Evolutionary conservation across 2,329 filamentous ascomycete species (phyloP), one percentile per base, ranked within the genome.

Genomic region (Claviceps lovelessii): DNA sequence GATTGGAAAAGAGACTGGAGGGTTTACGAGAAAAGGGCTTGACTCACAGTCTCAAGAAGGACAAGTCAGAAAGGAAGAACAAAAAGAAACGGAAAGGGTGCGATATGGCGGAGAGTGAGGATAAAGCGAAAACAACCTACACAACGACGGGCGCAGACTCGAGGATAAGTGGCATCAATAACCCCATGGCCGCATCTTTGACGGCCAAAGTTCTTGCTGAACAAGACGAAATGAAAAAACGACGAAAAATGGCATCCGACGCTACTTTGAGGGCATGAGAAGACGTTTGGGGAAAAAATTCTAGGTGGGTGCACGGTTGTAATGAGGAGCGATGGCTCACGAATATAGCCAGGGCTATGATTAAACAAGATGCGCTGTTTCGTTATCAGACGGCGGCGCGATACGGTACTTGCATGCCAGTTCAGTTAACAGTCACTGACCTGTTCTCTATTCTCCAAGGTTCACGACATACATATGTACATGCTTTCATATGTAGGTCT

Each of bases 31-130:
- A 84, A 3, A 77, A 81, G 35, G 87, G 89, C 0, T 73, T 97
- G 31, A 82, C 90, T 1, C 93, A 98, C 67, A 89, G 85, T 0
- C 71, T 97, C 41, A 97, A 96, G 72, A 96, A 95, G 68, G 84
- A 81, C 58, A 81, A 80, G 65, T 70, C 71, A 28, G 70, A 70
- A 17, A 69, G 72, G 59, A 90, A 89, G 72, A 84, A 89, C 17
- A 58, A 56, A 23, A 57, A 52, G 70, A 85, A 89, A 69, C 89
- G 90, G 72, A 76, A 69, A 52, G 69, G 68, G 1, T 67, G 68
- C 9, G 70, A 71, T 10, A 55, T 64, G 2, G 67, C 70, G 23
- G 66, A 67, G 4, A 65, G 64, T 6, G 63, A 58, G 23, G 67
- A 68, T 4, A 62, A 63, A 29, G 63, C 64, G n/a, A 51, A 55